Conservation (phyloP, 306 rosid genomes). For the Lathyrus tuberosus region DNA sequence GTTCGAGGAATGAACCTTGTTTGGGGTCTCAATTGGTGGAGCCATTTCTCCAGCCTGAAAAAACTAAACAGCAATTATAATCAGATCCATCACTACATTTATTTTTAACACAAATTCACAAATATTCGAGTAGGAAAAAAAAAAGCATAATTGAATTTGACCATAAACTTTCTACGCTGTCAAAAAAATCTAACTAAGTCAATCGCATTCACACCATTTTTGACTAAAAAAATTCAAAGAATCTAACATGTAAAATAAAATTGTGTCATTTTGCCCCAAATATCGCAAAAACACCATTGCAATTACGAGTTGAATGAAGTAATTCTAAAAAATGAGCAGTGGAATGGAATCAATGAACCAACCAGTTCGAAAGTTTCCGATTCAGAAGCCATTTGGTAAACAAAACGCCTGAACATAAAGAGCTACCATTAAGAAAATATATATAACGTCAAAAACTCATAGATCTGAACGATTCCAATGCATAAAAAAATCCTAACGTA, state of each 20-base stretch:
- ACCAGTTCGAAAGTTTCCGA: not conserved
- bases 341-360: not conserved
- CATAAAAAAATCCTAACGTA: constrained; percentile 17
- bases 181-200: not conserved
- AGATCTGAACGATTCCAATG: constrained; percentile 44
- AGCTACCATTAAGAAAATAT: not conserved
- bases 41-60: constrained; percentile 59
- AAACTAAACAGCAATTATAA: constrained; percentile 15
- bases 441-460: constrained; percentile 1
- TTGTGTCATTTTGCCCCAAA: not conserved
- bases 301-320: constrained; percentile 4
- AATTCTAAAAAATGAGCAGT: not conserved
- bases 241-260: not conserved
- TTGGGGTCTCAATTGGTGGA: constrained; percentile 72
- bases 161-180: not conserved
- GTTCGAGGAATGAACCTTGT: constrained; percentile 42
- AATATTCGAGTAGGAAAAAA: not conserved
- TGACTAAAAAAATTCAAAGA: not conserved
- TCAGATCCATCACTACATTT: constrained; percentile 10
- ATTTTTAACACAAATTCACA: constrained; percentile 1
- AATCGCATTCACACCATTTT: constrained; percentile 6
- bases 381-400: constrained; percentile 21
- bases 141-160: not conserved
- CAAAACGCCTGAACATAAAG: constrained; percentile 14
- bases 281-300: not conserved